Conservation (phyloP, 1,284 basidiomycete species). For the Bjerkandera adusta region DNA sequence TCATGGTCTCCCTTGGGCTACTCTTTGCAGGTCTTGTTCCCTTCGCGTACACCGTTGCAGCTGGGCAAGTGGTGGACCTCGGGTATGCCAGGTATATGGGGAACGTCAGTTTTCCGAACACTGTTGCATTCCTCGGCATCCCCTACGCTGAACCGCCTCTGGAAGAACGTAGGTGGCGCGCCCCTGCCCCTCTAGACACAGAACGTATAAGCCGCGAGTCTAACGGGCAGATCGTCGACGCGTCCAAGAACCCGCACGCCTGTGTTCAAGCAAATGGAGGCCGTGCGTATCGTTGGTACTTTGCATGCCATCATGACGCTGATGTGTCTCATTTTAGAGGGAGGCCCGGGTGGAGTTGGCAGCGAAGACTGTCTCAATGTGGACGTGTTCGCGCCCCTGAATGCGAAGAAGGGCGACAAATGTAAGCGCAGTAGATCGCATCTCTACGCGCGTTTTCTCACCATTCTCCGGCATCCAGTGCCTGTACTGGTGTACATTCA, state of each 20-base stretch:
- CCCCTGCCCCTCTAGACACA: constrained; percentile 33
- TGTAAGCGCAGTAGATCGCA: constrained; percentile 22
- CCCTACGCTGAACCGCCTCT: constrained; percentile 44
- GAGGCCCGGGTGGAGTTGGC: constrained; percentile 57
- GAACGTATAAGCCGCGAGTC: constrained; percentile 30
- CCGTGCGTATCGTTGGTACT: constrained; percentile 31
- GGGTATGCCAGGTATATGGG: constrained; percentile 42
- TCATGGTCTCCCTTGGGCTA: too few species aligned
- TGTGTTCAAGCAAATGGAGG: constrained; percentile 57
- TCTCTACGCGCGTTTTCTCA: not conserved
- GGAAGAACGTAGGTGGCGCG: constrained; percentile 36
- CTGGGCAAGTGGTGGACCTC: constrained; percentile 24
- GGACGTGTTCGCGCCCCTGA: constrained; percentile 39
- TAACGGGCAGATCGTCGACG: constrained; percentile 40
- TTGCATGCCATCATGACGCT: not conserved
- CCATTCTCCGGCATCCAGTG: constrained; percentile 33
- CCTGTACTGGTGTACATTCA: constrained; percentile 70
- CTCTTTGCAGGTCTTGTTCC: constrained; percentile 10
- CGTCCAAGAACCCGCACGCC: constrained; percentile 49
- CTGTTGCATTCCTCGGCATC: constrained; percentile 52
- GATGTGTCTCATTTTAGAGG: constrained; percentile 36
- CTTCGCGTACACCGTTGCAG: constrained; percentile 1
- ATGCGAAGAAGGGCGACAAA: constrained; percentile 31
- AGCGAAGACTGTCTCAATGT: constrained; percentile 51
- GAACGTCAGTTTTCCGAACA: constrained; percentile 47